Evolutionary conservation across 108 stramenopile species (phyloP).

Genomic region (Discostella stelligeroides): DNA sequence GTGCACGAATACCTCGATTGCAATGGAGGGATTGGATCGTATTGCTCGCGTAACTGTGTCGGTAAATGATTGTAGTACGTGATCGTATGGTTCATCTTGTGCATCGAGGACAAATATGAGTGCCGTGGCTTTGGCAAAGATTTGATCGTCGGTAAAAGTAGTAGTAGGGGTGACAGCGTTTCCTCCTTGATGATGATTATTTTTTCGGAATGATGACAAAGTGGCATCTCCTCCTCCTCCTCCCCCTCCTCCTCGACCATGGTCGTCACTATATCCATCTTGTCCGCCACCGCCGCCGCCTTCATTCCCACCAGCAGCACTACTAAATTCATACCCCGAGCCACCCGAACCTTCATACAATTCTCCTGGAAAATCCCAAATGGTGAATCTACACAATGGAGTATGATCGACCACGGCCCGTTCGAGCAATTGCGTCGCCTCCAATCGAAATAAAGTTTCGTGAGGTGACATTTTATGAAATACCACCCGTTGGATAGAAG

Average conservation of each 20-base stretch:
- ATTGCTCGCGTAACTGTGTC: conserved; percentile 88
- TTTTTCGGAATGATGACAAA: no score
- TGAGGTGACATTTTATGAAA: conserved; percentile 99
- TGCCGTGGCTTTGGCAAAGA: conserved; percentile 62
- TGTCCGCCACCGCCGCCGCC: conserved; percentile 13
- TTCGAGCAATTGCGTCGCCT: conserved; percentile 77
- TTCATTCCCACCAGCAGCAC: conserved; percentile 5
- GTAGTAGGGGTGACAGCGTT: no score
- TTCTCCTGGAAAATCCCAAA: conserved; percentile 99
- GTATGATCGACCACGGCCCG: conserved; percentile 93
- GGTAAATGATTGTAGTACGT: conserved; percentile 84
- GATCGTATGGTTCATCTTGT: conserved; percentile 92
- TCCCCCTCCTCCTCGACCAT: background rate
- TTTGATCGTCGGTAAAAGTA: conserved; percentile 42
- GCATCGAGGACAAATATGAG: conserved; percentile 90
- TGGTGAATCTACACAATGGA: conserved; percentile 93
- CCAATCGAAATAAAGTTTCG: conserved; percentile 97
- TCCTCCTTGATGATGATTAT: conserved; percentile 5
- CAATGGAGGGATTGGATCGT: conserved; percentile 85
- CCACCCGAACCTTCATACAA: conserved; percentile 69
- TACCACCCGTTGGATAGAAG: conserved; percentile 95
- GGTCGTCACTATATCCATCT: conserved; percentile 13
- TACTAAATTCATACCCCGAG: conserved; percentile 32
- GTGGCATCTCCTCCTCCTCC: background rate
- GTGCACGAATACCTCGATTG: conserved; percentile 98